Evolutionary conservation across 2,329 filamentous ascomycete genomes (phyloP), one percentile per base, ranked within the genome.

Genomic region (Cladosporium halotolerans): DNA sequence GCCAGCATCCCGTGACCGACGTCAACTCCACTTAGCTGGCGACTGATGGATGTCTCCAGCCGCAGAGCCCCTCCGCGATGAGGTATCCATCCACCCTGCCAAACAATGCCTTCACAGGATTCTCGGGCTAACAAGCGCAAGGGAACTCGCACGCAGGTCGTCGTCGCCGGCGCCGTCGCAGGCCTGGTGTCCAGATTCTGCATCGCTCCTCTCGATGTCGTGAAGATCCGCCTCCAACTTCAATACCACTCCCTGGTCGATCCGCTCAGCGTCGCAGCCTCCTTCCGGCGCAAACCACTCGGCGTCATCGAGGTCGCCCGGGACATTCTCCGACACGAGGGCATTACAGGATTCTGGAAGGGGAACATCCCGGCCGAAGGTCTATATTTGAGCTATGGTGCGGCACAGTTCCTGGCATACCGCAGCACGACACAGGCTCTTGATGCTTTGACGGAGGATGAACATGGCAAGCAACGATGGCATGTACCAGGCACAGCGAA

Each of bases 141-240:
- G 81, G 85, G 84, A 71, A 83, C 83, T 55, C 81, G 78, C 71
- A 72, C 73, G 60, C 84, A 88, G 68, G 82, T 85, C 57, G 76
- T 85, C 46, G 69, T 80, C 59, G 83, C 85, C 53, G 85, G 85
- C 63, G 84, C 80, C 43, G 74, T 82, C 60, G 89, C 93, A 59
- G 93, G 93, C 55, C 80, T 97, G 60, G 83, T 97, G 59, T 93
- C 93, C 52, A 86, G 91, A 68, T 97, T 99, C 76, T 82, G 93
- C 66, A 86, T 97, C 68, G 89, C 93, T 14, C 93, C 93, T 50
- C 86, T 99, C 61, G 93, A 99, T 71, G 93, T 99, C 58, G 84
- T 97, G 73, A 97, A 99, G 77, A 99, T 99, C 73, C 88, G 93
- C 44, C 84, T 97, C 43, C 93, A 99, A 70, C 83, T 99, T 14